Conservation (phyloP, 495 filamentous ascomycete genomes). For the Apodospora peruviana region DNA sequence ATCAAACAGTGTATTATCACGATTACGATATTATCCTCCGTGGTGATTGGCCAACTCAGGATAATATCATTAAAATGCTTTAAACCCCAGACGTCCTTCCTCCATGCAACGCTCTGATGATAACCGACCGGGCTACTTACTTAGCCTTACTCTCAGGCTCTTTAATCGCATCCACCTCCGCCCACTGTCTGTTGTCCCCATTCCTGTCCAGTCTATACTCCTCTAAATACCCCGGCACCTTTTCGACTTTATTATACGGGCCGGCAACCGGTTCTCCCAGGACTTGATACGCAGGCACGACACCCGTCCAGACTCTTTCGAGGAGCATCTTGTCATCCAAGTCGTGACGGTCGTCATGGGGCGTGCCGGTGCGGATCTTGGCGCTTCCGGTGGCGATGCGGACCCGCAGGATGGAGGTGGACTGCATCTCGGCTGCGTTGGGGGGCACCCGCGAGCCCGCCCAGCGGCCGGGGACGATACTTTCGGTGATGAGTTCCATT, state of each 20-base stretch:
- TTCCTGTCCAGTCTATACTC: constrained; percentile 54
- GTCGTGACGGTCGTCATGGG: constrained; percentile 69
- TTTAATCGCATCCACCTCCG: constrained; percentile 41
- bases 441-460: constrained; percentile 65
- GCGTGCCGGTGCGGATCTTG: constrained; percentile 66
- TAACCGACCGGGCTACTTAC: background rate
- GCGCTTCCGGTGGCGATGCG: constrained; percentile 66
- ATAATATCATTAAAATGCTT: too few species aligned
- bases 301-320: constrained; percentile 69
- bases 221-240: constrained; percentile 59
- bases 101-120: too few species aligned
- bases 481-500: constrained; percentile 76
- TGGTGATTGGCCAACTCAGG: too few species aligned
- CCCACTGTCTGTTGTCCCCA: constrained; percentile 43
- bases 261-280: constrained; percentile 65
- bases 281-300: constrained; percentile 66
- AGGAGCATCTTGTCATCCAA: constrained; percentile 53
- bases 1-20: too few species aligned
- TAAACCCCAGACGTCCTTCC: too few species aligned
- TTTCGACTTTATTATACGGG: constrained; percentile 52
- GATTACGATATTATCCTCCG: too few species aligned
- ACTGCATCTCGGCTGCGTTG: constrained; percentile 67
- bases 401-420: constrained; percentile 70
- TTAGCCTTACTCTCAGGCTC: constrained; percentile 16
- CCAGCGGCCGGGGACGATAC: constrained; percentile 65